A percentile compares a stretch with the other conserved stretches of the same genome.
These are phyloP conservation scores for Penicillium sp. DNA, from an alignment of 2,329 filamentous ascomycete species.

Conservation along the genomic window DNA sequence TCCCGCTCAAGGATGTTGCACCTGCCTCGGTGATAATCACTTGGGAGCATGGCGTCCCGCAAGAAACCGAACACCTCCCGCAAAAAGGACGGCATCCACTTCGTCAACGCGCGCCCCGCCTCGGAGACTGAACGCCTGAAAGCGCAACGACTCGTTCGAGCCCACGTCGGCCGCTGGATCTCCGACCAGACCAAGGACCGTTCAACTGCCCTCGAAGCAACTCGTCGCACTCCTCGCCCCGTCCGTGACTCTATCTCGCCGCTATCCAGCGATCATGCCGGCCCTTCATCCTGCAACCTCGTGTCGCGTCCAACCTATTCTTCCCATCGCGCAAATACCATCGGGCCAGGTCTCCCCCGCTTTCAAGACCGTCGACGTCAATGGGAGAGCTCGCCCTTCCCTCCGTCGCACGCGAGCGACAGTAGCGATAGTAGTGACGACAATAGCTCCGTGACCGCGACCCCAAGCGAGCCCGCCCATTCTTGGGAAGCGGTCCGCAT, in stretches of 20 bases:
- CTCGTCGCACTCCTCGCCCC: background rate
- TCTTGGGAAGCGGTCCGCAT: slow-evolving; percentile 13
- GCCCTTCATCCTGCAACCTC: slow-evolving; percentile 5
- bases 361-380: background rate
- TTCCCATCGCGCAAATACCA: background rate
- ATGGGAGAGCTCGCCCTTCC: slow-evolving; percentile 6
- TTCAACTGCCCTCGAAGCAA: slow-evolving; percentile 8
- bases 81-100: slow-evolving; percentile 30
- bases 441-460: slow-evolving; percentile 1
- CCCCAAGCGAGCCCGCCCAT: background rate
- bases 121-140: slow-evolving; percentile 28
- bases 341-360: background rate
- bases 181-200: slow-evolving; percentile 36
- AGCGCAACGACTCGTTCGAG: slow-evolving; percentile 32
- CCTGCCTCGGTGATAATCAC: slow-evolving; percentile 7
- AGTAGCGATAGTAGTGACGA: slow-evolving; percentile 19
- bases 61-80: slow-evolving; percentile 18
- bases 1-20: slow-evolving; percentile 26
- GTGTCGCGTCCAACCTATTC: slow-evolving; percentile 7
- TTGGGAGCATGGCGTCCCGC: slow-evolving; percentile 22
- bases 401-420: slow-evolving; percentile 14
- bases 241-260: background rate
- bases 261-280: background rate
- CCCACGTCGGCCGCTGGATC: slow-evolving; percentile 38
- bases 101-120: slow-evolving; percentile 34